Conservation (phyloP, 352 stramenopile genomes). For the Salisapilia sapeloensis region DNA sequence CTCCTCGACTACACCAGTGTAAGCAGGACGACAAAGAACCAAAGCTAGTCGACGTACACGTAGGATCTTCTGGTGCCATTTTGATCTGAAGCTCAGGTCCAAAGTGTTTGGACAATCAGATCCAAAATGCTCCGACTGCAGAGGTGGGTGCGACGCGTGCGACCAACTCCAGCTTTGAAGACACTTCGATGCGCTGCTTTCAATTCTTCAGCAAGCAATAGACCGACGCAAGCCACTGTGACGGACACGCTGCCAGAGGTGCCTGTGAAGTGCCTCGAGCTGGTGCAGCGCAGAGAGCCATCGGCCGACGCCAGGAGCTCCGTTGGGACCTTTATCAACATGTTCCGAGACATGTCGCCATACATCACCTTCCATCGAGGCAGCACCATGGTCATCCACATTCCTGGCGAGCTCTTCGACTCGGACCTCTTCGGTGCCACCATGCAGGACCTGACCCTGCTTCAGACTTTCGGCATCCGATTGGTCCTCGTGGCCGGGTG, state of each 20-base stretch:
- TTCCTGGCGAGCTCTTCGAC: conserved; percentile 89
- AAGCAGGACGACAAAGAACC: conserved; percentile 1
- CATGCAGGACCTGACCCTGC: conserved; percentile 90
- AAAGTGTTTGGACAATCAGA: background rate
- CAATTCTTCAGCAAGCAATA: too few relatives aligned
- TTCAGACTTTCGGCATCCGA: conserved; percentile 91
- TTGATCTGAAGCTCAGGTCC: too few relatives aligned
- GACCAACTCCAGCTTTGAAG: conserved; percentile 5
- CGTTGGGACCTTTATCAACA: conserved; percentile 65
- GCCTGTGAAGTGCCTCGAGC: conserved; percentile 54
- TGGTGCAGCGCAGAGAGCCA: conserved; percentile 14
- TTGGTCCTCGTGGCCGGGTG: conserved; percentile 92
- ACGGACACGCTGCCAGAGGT: conserved; percentile 60
- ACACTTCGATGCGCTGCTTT: too few relatives aligned
- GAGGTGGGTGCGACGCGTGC: background rate
- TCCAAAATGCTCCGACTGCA: conserved; percentile 2
- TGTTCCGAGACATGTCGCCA: conserved; percentile 92
- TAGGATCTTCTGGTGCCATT: too few relatives aligned
- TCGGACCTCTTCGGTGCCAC: conserved; percentile 84
- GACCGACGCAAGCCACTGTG: too few relatives aligned
- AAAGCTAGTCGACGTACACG: conserved; percentile 22
- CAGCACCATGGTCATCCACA: conserved; percentile 91
- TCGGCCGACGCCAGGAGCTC: conserved; percentile 7
- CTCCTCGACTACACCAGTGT: conserved; percentile 15
- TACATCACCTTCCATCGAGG: conserved; percentile 97